These are phyloP conservation scores for Pichia occidentalis DNA, from an alignment of 805 yeast species.

Conservation along the genomic window DNA sequence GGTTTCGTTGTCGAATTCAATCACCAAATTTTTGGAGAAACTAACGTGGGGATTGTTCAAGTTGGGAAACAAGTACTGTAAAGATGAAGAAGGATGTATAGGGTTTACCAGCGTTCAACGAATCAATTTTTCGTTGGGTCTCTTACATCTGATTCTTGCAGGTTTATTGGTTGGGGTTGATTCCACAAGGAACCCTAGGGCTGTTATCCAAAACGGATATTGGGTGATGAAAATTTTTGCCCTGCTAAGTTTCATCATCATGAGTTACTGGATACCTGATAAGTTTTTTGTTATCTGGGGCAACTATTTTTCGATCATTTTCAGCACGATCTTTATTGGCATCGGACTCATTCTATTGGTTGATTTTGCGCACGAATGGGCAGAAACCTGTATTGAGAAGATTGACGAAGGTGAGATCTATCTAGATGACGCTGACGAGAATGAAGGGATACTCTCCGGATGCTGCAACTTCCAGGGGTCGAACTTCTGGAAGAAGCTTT, in stretches of 20 bases:
- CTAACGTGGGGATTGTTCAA: conserved; percentile 65
- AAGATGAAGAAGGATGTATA: conserved; percentile 66
- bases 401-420: conserved; percentile 70
- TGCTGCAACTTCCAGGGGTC: conserved; percentile 32
- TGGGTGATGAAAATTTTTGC: conserved; percentile 73
- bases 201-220: conserved; percentile 82
- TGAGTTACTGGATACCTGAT: conserved; percentile 80
- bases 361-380: conserved; percentile 98
- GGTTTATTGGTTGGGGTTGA: conserved; percentile 62
- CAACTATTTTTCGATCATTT: conserved; percentile 76
- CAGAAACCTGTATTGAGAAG: conserved; percentile 87
- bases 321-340: conserved; percentile 78
- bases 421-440: conserved; percentile 44
- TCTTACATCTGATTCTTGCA: conserved; percentile 69
- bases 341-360: conserved; percentile 87
- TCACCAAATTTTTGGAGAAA: conserved; percentile 64
- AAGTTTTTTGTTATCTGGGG: conserved; percentile 85
- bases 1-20: conserved; percentile 83
- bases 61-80: conserved; percentile 50
- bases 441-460: too few species aligned
- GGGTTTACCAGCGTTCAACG: conserved; percentile 95
- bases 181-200: conserved; percentile 70
- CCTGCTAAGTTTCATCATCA: conserved; percentile 49
- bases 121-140: conserved; percentile 79
- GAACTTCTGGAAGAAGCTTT: conserved; percentile 68